These are phyloP conservation scores for Pseudocercospora crystallina DNA, from an alignment of 2,329 filamentous ascomycete genomes.

Conservation along the genomic window DNA sequence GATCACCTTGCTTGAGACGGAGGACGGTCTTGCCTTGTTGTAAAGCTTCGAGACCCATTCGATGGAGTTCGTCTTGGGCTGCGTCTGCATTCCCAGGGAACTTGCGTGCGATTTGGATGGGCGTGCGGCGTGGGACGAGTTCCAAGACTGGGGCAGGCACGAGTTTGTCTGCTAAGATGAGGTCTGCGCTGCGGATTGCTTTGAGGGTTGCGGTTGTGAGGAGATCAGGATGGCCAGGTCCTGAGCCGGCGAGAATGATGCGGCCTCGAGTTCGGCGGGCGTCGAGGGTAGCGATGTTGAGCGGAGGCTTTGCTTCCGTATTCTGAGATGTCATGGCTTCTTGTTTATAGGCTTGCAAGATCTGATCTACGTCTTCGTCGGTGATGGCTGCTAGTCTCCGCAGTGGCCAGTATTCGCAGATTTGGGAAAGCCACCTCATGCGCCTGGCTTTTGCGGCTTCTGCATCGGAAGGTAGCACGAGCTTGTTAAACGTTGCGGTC, in stretches of 20 bases:
- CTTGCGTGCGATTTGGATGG: constrained; percentile 89
- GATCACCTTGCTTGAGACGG: constrained; percentile 92
- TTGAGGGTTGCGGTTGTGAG: constrained; percentile 80
- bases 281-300: constrained; percentile 32
- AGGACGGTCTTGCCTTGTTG: constrained; percentile 75
- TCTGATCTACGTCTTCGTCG: constrained; percentile 72
- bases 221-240: constrained; percentile 88
- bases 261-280: constrained; percentile 54
- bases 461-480: constrained; percentile 72
- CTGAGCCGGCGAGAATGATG: constrained; percentile 87
- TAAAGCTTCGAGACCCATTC: constrained; percentile 70
- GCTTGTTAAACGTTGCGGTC: constrained; percentile 76
- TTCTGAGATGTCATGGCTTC: constrained; percentile 33
- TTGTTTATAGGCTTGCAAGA: constrained; percentile 71
- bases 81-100: constrained; percentile 96
- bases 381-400: constrained; percentile 75
- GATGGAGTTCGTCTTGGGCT: constrained; percentile 85
- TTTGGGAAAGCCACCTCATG: constrained; percentile 90
- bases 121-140: constrained; percentile 84
- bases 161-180: constrained; percentile 84
- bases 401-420: constrained; percentile 98
- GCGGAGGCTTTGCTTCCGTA: constrained; percentile 30
- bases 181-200: constrained; percentile 70
- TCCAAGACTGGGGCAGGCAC: constrained; percentile 82
- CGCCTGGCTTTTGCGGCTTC: constrained; percentile 75